Evolutionary conservation across 2,329 filamentous ascomycete genomes (phyloP).

Genomic region (Sarocladium brachiariae): DNA sequence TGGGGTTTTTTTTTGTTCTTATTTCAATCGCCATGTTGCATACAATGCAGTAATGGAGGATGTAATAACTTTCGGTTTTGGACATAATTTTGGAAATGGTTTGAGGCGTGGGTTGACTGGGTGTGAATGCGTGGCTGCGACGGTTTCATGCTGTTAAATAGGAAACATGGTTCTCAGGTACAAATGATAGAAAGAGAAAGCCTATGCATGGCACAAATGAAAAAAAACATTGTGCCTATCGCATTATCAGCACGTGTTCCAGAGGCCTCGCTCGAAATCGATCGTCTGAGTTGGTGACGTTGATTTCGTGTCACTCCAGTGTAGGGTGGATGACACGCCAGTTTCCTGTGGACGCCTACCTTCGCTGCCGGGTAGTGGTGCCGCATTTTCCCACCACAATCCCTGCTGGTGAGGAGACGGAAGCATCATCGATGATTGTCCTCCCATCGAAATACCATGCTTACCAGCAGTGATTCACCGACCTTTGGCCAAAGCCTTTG

Average conservation of each 20-base stretch:
- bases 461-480: too few relatives aligned
- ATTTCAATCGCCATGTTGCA: background rate
- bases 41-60: constrained; percentile 7
- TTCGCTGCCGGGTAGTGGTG: too few relatives aligned
- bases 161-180: constrained; percentile 3
- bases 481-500: background rate
- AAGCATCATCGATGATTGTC: constrained; percentile 4
- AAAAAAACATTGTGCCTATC: too few relatives aligned
- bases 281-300: background rate
- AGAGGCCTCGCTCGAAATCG: background rate
- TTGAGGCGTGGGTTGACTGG: background rate
- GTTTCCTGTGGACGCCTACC: too few relatives aligned
- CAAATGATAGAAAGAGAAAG: constrained; percentile 6
- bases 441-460: background rate
- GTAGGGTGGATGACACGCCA: too few relatives aligned
- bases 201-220: constrained; percentile 7
- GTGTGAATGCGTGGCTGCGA: too few relatives aligned
- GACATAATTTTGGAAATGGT: background rate
- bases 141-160: too few relatives aligned
- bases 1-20: background rate
- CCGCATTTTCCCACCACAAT: too few relatives aligned
- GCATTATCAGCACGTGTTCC: background rate
- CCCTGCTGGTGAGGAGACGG: too few relatives aligned
- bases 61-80: background rate
- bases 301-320: too few relatives aligned